A percentile compares a stretch with the other conserved stretches of the same genome.
Conservation (phyloP, 352 stramenopile species). For the Phytophthora sp. region DNA sequence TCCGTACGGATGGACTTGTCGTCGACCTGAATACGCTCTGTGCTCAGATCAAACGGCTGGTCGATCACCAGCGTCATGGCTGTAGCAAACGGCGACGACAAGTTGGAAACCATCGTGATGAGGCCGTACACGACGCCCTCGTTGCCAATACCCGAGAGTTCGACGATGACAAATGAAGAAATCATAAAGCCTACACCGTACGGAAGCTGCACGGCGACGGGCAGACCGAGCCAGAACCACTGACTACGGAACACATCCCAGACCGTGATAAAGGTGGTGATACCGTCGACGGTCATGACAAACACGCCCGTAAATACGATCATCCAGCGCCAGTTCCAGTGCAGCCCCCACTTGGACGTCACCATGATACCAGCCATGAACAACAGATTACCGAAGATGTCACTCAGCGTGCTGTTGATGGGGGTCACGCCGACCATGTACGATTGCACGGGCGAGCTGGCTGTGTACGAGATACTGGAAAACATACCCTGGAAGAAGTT, state of each 20-base stretch:
- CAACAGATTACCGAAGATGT: constrained; percentile 35
- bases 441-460: constrained; percentile 28
- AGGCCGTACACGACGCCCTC: constrained; percentile 42
- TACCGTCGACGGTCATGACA: constrained; percentile 23
- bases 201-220: constrained; percentile 15
- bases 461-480: constrained; percentile 36
- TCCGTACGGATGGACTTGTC: constrained; percentile 28
- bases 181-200: constrained; percentile 27
- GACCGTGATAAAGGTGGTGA: constrained; percentile 17
- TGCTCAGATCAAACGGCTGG: constrained; percentile 32
- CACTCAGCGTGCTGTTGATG: constrained; percentile 39
- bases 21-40: constrained; percentile 36
- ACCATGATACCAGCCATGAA: constrained; percentile 27
- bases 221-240: constrained; percentile 24
- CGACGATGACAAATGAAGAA: constrained; percentile 35
- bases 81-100: constrained; percentile 29
- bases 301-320: constrained; percentile 18
- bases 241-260: constrained; percentile 26
- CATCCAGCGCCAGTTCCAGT: constrained; percentile 50
- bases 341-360: constrained; percentile 13
- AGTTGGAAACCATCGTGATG: constrained; percentile 43
- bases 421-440: constrained; percentile 42
- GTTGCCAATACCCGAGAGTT: constrained; percentile 40
- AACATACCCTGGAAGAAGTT: constrained; percentile 49
- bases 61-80: constrained; percentile 33